These are phyloP conservation scores for Scleromitrula shiraiana DNA, from an alignment of 2,329 filamentous ascomycete species.

Conservation along the genomic window DNA sequence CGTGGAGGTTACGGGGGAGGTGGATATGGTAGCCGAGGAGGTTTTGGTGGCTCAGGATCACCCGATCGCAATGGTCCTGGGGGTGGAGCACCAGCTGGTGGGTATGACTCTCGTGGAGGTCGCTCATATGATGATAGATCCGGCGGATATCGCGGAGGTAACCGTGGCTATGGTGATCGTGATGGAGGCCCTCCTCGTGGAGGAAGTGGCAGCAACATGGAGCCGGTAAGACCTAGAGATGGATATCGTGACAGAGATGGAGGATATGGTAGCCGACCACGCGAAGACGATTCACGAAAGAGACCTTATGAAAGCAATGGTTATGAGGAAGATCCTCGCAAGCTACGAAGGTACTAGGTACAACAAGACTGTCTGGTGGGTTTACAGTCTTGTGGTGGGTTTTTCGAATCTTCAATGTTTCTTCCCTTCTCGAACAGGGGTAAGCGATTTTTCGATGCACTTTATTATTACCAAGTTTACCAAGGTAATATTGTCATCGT, in stretches of 20 bases:
- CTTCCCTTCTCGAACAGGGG: slow-evolving; percentile 31
- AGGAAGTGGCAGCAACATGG: slow-evolving; percentile 65
- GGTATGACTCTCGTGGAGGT: slow-evolving; percentile 46
- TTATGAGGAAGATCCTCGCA: slow-evolving; percentile 72
- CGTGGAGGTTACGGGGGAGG: slow-evolving; percentile 31
- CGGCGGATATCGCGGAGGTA: slow-evolving; percentile 37
- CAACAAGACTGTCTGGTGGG: slow-evolving; percentile 23
- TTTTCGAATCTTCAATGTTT: slow-evolving; percentile 1
- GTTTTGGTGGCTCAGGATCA: slow-evolving; percentile 26
- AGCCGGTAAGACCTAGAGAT: slow-evolving; percentile 66
- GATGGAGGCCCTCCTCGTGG: slow-evolving; percentile 27
- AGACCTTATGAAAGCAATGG: slow-evolving; percentile 52
- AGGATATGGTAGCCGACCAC: slow-evolving; percentile 44
- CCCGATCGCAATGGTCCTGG: slow-evolving; percentile 29
- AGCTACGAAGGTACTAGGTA: slow-evolving; percentile 55
- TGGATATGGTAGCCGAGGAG: slow-evolving; percentile 21
- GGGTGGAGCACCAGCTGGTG: slow-evolving; percentile 36
- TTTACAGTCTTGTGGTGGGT: neutral
- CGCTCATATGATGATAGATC: slow-evolving; percentile 55
- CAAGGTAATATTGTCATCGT: slow-evolving; percentile 28
- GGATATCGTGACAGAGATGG: slow-evolving; percentile 43
- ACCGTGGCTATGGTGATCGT: slow-evolving; percentile 34
- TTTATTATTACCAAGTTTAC: slow-evolving; percentile 15
- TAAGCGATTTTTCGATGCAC: slow-evolving; percentile 30
- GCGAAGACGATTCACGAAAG: slow-evolving; percentile 45